These are phyloP conservation scores for Linanthus parryae DNA, from an alignment of 148 eudicot genomes.

Conservation along the genomic window DNA sequence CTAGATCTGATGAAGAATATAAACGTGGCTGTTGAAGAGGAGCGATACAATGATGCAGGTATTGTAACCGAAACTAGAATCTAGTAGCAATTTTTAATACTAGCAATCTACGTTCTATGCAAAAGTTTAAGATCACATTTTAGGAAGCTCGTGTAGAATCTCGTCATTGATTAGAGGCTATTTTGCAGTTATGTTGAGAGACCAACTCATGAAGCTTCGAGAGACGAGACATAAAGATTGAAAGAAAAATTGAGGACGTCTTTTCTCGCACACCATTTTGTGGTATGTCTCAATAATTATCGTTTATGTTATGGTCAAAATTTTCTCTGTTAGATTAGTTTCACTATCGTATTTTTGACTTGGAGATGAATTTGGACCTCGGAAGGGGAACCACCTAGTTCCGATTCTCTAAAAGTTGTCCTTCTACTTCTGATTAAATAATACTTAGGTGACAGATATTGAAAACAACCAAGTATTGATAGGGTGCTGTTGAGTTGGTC, in stretches of 20 bases:
- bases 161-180: not conserved
- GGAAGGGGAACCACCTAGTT: not conserved
- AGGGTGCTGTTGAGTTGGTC: too few species aligned
- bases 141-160: too few species aligned
- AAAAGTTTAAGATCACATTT: too few species aligned
- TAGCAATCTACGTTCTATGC: too few species aligned
- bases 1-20: conserved; percentile 44
- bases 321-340: not conserved
- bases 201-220: conserved; percentile 42
- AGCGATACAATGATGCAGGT: conserved; percentile 85
- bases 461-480: too few species aligned
- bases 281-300: not conserved
- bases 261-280: not conserved
- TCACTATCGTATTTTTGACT: not conserved
- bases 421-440: too few species aligned
- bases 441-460: too few species aligned
- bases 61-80: too few species aligned
- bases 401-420: not conserved
- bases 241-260: not conserved
- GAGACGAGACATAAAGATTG: conserved; percentile 16
- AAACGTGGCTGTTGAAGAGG: conserved; percentile 59
- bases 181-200: conserved; percentile 64
- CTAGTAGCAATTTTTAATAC: too few species aligned
- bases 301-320: not conserved
- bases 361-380: not conserved